Evolutionary conservation across 2,329 filamentous ascomycete species (phyloP).

Genomic region (Mycosphaerella sp.): DNA sequence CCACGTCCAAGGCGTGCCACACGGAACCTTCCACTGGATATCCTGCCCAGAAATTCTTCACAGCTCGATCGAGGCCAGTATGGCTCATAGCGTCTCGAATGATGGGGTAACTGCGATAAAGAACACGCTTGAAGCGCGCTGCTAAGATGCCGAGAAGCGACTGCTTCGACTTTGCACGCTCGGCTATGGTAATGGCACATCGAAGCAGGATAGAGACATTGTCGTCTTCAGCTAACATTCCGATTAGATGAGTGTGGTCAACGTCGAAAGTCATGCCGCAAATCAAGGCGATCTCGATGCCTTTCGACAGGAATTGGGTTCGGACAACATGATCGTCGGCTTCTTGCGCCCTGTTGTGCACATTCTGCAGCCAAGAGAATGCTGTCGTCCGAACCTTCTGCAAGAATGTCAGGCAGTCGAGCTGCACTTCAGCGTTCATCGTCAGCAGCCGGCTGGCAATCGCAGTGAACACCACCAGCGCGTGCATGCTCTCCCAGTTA

Average conservation of each 20-base stretch:
- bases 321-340: constrained; percentile 34
- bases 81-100: background rate
- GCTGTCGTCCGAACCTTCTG: constrained; percentile 40
- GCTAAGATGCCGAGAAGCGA: background rate
- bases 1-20: background rate
- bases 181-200: constrained; percentile 13
- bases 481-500: constrained; percentile 26
- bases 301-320: constrained; percentile 30
- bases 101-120: constrained; percentile 11
- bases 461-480: constrained; percentile 18
- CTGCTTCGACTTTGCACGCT: constrained; percentile 12
- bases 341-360: constrained; percentile 33
- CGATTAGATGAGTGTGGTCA: constrained; percentile 15
- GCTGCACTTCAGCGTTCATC: constrained; percentile 8
- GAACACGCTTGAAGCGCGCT: constrained; percentile 14
- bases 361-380: constrained; percentile 45
- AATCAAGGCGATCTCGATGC: constrained; percentile 51
- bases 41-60: constrained; percentile 38
- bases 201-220: constrained; percentile 20
- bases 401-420: constrained; percentile 31
- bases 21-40: background rate
- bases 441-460: constrained; percentile 22
- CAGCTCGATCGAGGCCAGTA: constrained; percentile 17
- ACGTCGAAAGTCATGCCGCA: constrained; percentile 47
- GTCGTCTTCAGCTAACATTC: constrained; percentile 13